Base-by-base conservation (phyloP, 2,329 filamentous ascomycete species). In the Xylariaceae sp. region DNA sequence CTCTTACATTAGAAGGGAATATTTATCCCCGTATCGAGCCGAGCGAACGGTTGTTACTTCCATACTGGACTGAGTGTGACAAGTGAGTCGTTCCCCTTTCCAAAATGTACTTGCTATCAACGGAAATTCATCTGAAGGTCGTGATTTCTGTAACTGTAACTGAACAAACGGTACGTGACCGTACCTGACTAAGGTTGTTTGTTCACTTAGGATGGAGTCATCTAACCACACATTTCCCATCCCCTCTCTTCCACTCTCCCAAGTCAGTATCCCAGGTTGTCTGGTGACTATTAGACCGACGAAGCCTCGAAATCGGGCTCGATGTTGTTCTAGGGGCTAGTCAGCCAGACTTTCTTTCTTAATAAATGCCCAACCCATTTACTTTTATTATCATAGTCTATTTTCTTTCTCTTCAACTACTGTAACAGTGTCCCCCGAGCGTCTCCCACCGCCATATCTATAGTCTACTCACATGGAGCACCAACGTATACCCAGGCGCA, bases 401-500 rank as follows among this genome's bases (percentile, higher is more conserved):
- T 57, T 61, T 44, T 53, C 43, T 41, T 48, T 26, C 14, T 43
- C 20, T 44, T n/a, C 2, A 19, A 42, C 40, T 14, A 19, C 44
- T 29, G 44, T 59, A 18, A 23, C 26, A 4, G 3, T 23, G 14
- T 52, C 52, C 48, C n/a, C 43, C 37, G 44, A 20, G 41, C 26
- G 40, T 57, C 48, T 37, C 19, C 50, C 32, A 43, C 26, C 23
- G 10, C 20, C 20, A 20, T 54, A 21, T 52, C 48, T n/a, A n/a
- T n/a, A n/a, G n/a, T n/a, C n/a, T 60, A 50, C 52, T 50, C 58
- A 23, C 16, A 69, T 67, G 65, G 67, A 71, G 54, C 66, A 64
- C 18, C 61, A 67, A 59, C 69, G 63, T n/a, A 45, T 67, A 29
- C 70, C 70, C 19, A 65, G 65, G 19, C 70, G 70, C 29, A 69